These are phyloP conservation scores for Hirsutella thompsonii DNA, from an alignment of 2,329 filamentous ascomycete genomes.

Conservation along the genomic window DNA sequence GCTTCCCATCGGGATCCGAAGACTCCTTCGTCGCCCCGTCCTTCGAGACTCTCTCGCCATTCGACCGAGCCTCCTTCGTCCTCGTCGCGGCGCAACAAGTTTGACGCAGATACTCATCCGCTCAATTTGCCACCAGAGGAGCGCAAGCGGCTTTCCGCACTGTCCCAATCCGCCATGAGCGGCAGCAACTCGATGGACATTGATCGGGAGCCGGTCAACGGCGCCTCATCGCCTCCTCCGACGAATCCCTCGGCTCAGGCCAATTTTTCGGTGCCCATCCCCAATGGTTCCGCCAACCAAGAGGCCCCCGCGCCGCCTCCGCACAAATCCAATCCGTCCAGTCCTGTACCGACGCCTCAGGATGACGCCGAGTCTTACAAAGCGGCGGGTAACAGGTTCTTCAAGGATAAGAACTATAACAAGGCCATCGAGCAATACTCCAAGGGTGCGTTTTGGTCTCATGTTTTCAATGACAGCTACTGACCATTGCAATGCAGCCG, in stretches of 20 bases:
- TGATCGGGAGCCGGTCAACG: conserved; percentile 49
- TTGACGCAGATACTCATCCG: conserved; percentile 65
- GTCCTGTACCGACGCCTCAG: conserved; percentile 36
- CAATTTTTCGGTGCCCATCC: conserved; percentile 39
- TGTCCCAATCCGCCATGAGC: conserved; percentile 46
- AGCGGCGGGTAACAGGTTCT: conserved; percentile 86
- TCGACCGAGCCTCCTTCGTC: conserved; percentile 33
- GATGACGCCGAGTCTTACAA: conserved; percentile 90
- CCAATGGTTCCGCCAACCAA: conserved; percentile 29
- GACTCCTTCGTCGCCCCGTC: conserved; percentile 19
- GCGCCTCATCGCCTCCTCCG: conserved; percentile 39
- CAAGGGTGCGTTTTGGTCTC: conserved; percentile 56
- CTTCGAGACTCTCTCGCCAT: conserved; percentile 33
- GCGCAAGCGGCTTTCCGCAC: conserved; percentile 59
- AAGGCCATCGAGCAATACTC: conserved; percentile 88
- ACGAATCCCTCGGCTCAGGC: conserved; percentile 24
- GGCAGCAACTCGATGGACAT: conserved; percentile 62
- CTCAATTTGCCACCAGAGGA: conserved; percentile 85
- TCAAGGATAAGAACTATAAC: conserved; percentile 84
- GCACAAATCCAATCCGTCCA: conserved; percentile 52
- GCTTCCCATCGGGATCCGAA: conserved; percentile 14
- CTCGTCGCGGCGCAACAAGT: conserved; percentile 34
- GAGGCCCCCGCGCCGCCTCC: conserved; percentile 55
- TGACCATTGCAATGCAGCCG: conserved; percentile 37
- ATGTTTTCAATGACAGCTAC: background rate